Percentiles rank a stretch among this genome's conserved stretches.
Conservation (phyloP, 2,329 filamentous ascomycete genomes). For the Cladosporium sp. region DNA sequence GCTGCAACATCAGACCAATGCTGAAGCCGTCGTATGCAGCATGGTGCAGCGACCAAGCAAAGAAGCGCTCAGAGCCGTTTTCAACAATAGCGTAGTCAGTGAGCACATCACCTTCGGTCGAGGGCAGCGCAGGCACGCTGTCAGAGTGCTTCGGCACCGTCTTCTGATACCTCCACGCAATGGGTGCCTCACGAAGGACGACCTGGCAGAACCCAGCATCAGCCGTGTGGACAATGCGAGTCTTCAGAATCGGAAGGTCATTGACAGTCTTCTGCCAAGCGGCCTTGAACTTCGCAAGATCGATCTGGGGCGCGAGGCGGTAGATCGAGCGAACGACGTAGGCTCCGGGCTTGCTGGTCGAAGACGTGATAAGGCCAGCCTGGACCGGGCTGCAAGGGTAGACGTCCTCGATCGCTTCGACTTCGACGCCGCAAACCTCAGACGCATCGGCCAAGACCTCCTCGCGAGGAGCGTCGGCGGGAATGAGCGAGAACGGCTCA, state of each 20-base stretch:
- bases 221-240: constrained; percentile 33
- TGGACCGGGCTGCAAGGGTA: constrained; percentile 39
- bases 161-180: neutral
- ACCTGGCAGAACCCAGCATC: constrained; percentile 35
- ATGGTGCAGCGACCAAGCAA: constrained; percentile 7
- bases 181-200: constrained; percentile 14
- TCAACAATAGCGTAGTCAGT: constrained; percentile 6
- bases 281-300: constrained; percentile 27
- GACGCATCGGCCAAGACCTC: constrained; percentile 9
- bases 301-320: constrained; percentile 19
- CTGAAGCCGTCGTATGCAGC: constrained; percentile 7
- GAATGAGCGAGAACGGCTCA: constrained; percentile 9
- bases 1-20: constrained; percentile 6
- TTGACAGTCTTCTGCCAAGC: constrained; percentile 33
- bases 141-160: neutral
- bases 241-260: constrained; percentile 34
- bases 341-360: constrained; percentile 6
- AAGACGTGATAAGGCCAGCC: constrained; percentile 34
- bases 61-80: constrained; percentile 1
- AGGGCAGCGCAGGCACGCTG: constrained; percentile 1
- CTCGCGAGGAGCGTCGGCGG: neutral
- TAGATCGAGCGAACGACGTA: constrained; percentile 7
- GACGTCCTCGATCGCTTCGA: constrained; percentile 32
- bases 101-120: constrained; percentile 1
- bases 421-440: constrained; percentile 10